phyloP scores from a whole-genome alignment of 306 rosid species.

The Trichosanthes cucumerina region DNA sequence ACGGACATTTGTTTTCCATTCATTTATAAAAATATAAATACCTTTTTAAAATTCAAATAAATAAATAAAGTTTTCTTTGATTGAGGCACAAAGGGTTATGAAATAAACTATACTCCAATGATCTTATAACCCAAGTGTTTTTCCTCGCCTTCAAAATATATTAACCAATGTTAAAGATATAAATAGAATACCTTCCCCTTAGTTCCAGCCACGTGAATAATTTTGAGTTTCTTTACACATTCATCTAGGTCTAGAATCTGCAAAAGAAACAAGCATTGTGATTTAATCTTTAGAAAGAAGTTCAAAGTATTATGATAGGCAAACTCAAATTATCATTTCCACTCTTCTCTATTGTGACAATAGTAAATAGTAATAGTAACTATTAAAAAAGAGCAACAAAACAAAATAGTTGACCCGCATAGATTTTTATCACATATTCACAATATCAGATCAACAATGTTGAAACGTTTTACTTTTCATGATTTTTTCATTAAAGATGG shows the following conservation, averaged over 20 bases:
- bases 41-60: background rate
- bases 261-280: conserved; percentile 3
- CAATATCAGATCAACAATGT: background rate
- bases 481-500: background rate
- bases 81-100: background rate
- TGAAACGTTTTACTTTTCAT: background rate
- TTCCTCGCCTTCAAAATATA: background rate
- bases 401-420: background rate
- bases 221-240: conserved; percentile 41
- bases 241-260: conserved; percentile 62
- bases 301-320: background rate
- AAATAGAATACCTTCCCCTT: conserved; percentile 61
- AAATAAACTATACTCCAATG: background rate
- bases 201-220: conserved; percentile 80
- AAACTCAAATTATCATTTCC: background rate
- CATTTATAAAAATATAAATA: background rate
- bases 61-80: background rate
- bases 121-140: background rate
- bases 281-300: background rate
- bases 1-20: background rate
- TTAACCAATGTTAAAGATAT: background rate
- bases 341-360: background rate
- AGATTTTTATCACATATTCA: background rate
- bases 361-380: background rate
- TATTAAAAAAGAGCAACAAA: background rate